These are phyloP conservation scores for Cystobasidium tubakii DNA, from an alignment of 768 basidiomycete genomes.

Conservation along the genomic window DNA sequence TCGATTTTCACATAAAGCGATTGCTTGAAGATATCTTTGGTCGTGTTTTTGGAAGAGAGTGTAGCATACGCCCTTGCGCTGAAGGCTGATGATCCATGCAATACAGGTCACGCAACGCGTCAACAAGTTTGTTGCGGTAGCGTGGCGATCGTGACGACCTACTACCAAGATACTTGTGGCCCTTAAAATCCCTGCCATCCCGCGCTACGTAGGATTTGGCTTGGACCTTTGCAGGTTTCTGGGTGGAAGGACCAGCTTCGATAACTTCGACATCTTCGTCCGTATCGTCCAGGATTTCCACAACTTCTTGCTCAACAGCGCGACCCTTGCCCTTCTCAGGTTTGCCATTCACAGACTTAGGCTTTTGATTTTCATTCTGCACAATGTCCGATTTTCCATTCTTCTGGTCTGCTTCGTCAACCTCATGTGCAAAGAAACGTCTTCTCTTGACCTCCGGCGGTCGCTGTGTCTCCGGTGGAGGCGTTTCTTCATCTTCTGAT, in stretches of 20 bases:
- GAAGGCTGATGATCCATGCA: constrained; percentile 8
- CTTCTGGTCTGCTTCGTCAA: background rate
- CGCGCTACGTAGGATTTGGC: background rate
- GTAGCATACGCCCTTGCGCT: constrained; percentile 13
- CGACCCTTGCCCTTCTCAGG: constrained; percentile 3
- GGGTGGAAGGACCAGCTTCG: background rate
- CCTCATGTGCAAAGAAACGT: constrained; percentile 13
- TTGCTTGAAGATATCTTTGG: constrained; percentile 23
- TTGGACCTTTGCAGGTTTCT: background rate
- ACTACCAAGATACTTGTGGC: constrained; percentile 22
- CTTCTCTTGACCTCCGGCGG: background rate
- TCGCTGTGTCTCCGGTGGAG: background rate
- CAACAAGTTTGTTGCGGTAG: background rate
- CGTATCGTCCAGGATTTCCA: constrained; percentile 17
- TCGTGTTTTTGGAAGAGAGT: background rate
- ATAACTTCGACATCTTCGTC: background rate
- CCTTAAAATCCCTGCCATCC: constrained; percentile 25
- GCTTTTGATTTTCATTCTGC: background rate
- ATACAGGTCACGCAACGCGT: no score
- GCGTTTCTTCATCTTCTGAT: constrained; percentile 16
- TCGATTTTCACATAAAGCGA: constrained; percentile 11
- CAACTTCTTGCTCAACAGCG: background rate
- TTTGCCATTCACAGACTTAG: background rate
- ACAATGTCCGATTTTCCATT: background rate
- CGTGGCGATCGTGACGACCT: background rate